A percentile compares a stretch with the other conserved stretches of the same genome.
Evolutionary conservation across 2,329 filamentous ascomycete genomes (phyloP).

Genomic region (Colletotrichum aenigma): DNA sequence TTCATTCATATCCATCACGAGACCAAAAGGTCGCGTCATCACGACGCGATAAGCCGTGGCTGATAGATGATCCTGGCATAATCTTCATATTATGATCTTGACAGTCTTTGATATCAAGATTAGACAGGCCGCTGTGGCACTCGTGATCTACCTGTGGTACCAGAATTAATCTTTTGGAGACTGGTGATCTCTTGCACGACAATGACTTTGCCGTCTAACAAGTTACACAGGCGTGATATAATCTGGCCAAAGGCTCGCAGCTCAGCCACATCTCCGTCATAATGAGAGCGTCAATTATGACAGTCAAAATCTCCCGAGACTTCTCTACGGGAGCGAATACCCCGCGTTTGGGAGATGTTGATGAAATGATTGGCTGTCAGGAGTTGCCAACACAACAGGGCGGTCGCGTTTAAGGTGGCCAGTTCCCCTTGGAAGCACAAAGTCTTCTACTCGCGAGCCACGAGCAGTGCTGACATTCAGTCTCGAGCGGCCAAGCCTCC

Average conservation of each 20-base stretch:
- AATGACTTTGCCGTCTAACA: accelerated
- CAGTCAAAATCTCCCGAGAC: accelerated
- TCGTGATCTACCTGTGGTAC: not conserved
- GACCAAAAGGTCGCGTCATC: not conserved
- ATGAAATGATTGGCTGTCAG: not conserved
- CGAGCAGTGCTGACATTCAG: not conserved
- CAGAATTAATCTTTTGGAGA: not conserved
- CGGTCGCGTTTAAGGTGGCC: not conserved
- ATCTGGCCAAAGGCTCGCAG: not conserved
- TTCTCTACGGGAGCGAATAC: not conserved
- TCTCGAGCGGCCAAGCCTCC: not conserved
- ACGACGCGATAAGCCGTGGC: not conserved
- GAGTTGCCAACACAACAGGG: not conserved
- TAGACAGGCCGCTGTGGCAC: not conserved
- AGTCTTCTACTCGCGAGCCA: accelerated
- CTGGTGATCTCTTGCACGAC: not conserved
- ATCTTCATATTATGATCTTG: not conserved
- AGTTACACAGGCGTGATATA: not conserved
- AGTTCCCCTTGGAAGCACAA: not conserved
- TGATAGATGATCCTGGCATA: not conserved
- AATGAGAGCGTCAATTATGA: accelerated
- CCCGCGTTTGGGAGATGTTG: not conserved
- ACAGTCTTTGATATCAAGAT: not conserved
- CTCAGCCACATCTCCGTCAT: not conserved
- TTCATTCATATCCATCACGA: not conserved